Evolutionary conservation across 2,329 filamentous ascomycete genomes (phyloP), one percentile per base, ranked within the genome.

Genomic region (Metarhizium sp.): DNA sequence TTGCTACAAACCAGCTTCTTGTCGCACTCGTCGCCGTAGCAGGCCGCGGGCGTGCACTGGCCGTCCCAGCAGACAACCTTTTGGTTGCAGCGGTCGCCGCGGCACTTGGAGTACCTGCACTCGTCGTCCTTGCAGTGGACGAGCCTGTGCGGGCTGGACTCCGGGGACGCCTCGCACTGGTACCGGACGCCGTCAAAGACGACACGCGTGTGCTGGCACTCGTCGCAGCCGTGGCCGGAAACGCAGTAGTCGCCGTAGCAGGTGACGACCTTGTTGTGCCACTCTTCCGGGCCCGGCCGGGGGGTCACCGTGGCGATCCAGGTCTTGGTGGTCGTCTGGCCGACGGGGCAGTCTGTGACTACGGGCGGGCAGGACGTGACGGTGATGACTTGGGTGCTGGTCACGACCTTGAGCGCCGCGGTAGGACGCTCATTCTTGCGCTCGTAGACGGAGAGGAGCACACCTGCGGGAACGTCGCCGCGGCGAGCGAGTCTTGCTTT

Each of bases 41-140:
- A 66, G 50, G 63, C 57, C 59, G 64, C 64, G 29, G 61, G 52
- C 18, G 57, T 56, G 62, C 69, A 73, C 53, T 66, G 58, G 54
- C 59, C 62, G 48, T 65, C 62, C 56, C 60, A 61, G 67, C 68
- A 73, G 61, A 66, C 60, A 51, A 70, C 58, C 64, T 71, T 71
- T 56, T 64, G 64, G 53, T 60, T 52, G 11, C 40, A 42, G 55
- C 62, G 62, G 1, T 61, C 53, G 40, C 56, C 59, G n/a, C 62
- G n/a, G 62, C 60, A 62, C 46, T 59, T 20, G 51, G 60, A 50
- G 59, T 60, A 67, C 52, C 59, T 59, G 63, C 67, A 70, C 38
- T 64, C 46, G 8, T 63, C 56, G 5, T 59, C 62, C 18, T 62
- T 42, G 64, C 64, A 71, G 56, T 61, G 52, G 53, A 68, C 59